Conservation (phyloP, 176 grass and related monocot genomes). For the Melocanna baccifera region DNA sequence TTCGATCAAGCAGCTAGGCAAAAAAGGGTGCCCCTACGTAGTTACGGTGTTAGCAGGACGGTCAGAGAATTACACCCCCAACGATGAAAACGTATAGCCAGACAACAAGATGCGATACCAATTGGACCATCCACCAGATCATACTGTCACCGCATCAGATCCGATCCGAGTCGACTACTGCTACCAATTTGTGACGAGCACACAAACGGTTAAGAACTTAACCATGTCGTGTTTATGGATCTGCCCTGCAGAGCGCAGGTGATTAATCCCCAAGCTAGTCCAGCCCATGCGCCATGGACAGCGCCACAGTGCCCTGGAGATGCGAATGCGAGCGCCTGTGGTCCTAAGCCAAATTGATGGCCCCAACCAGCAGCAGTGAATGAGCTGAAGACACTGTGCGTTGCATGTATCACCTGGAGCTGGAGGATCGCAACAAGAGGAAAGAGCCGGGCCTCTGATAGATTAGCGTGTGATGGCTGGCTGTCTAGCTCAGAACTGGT, state of each 20-base stretch:
- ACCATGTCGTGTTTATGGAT: background rate
- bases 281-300: background rate
- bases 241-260: background rate
- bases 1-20: background rate
- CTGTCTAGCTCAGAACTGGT: background rate
- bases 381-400: background rate
- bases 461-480: conserved; percentile 1
- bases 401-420: conserved; percentile 23
- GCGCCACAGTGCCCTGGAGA: background rate
- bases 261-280: background rate
- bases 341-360: conserved; percentile 2
- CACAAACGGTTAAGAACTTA: background rate
- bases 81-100: too few species aligned
- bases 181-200: background rate
- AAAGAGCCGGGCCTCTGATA: background rate
- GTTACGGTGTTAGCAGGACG: too few species aligned
- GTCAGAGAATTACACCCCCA: too few species aligned
- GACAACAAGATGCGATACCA: too few species aligned
- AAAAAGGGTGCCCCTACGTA: background rate
- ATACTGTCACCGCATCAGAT: too few species aligned
- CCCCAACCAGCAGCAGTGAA: background rate
- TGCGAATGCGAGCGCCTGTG: background rate
- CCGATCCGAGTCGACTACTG: too few species aligned
- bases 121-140: too few species aligned
- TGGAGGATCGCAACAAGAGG: background rate